Conservation (phyloP, 1,139 yeast genomes). For the Protomyces macrosporus region DNA sequence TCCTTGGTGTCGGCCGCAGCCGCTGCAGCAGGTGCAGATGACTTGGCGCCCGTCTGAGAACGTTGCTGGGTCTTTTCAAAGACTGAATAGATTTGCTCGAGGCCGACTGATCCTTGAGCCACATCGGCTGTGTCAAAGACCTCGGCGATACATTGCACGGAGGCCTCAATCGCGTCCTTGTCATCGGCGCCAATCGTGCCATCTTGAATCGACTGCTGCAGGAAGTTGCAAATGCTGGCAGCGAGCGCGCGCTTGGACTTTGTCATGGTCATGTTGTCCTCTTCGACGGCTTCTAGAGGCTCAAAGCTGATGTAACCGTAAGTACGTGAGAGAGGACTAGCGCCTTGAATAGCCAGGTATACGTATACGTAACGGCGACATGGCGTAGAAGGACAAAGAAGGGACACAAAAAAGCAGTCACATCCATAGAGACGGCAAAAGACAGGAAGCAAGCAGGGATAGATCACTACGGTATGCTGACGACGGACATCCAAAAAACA, state of each 20-base stretch:
- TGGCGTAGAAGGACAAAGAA: neutral
- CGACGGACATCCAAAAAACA: neutral
- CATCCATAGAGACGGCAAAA: neutral
- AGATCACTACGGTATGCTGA: neutral
- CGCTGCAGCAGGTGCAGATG: constrained; percentile 3
- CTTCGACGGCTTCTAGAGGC: too few species aligned
- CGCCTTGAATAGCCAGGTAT: too few species aligned
- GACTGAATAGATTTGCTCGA: constrained; percentile 36
- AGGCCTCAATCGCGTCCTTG: constrained; percentile 89
- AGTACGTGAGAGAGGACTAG: neutral
- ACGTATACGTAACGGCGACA: too few species aligned
- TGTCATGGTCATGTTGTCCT: neutral
- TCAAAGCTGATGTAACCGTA: neutral
- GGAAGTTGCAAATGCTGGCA: constrained; percentile 55
- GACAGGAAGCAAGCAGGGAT: neutral
- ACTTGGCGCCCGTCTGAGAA: constrained; percentile 38
- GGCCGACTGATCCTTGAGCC: neutral
- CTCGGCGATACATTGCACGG: constrained; percentile 52
- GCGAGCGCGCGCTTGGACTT: constrained; percentile 22
- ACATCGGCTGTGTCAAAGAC: neutral
- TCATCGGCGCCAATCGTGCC: constrained; percentile 72
- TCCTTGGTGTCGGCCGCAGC: constrained; percentile 23
- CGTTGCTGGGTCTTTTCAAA: constrained; percentile 34
- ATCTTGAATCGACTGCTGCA: constrained; percentile 54
- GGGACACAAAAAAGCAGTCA: neutral